Evolutionary conservation across 164 flowering plant genomes (phyloP), one percentile per base, ranked within the genome.

Genomic region (Cinnamomum micranthum): DNA sequence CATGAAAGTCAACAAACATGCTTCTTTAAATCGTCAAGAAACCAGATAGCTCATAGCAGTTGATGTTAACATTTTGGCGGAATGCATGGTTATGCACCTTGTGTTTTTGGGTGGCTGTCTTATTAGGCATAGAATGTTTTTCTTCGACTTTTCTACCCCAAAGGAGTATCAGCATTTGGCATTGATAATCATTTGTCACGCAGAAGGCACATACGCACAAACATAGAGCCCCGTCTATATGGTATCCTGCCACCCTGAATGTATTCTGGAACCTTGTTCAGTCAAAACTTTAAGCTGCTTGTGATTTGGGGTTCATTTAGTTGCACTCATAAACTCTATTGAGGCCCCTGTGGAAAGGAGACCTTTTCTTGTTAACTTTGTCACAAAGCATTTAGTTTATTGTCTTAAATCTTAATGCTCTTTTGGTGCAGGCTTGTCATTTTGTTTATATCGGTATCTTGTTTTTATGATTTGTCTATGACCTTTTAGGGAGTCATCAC

Each of bases 401-500:
- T 25, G 69, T 31, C 47, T 27, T 11, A 15, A 35, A 27, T 15
- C 17, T 66, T 31, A 13, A 66, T 66, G 69, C 17, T 64, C 28
- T 25, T 64, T 64, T 64, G 28, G 67, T 25, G 28, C 67, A 23
- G 67, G 28, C 14, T 64, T 64, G 15, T 23, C 67, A 13, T 28
- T 28, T 59, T 15, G 10, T 50, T 27, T 4, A 13, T 55, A 20
- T 55, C 60, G 13, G 1, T 41, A 55, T 55, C 17, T 55, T 55
- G 17, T 55, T 55, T 55, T 55, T 12, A 17, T 66, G 65, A n/a
- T 70, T n/a, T 68, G 66, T 33, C n/a, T 9, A 31, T 31, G n/a
- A 74, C 27, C 80, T 33, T 76, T 70, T 23, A 91, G 97, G 98
- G 97, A 51, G 85, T 83, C 59, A 75, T 88, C 24, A 82, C 86